Conservation (phyloP, 2,329 filamentous ascomycete genomes). For the Sclerotinia subarctica region DNA sequence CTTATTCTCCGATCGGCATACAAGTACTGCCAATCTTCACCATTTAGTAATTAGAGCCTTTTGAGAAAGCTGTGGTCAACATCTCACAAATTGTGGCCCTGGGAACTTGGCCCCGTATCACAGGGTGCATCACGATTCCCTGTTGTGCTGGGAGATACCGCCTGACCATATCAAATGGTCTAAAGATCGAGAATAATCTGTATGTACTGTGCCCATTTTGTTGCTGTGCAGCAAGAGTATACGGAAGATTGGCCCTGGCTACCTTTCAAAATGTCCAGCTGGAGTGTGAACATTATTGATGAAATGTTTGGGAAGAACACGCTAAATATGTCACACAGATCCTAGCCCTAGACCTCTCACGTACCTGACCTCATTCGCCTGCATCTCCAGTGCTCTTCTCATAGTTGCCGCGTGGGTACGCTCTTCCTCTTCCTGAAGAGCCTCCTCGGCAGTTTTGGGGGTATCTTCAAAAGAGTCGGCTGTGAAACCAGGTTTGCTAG, state of each 20-base stretch:
- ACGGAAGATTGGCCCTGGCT: constrained; percentile 2
- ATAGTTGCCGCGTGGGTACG: constrained; percentile 65
- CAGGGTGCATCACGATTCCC: constrained; percentile 14
- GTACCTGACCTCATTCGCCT: constrained; percentile 72
- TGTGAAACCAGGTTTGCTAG: constrained; percentile 48
- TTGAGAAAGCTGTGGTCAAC: constrained; percentile 14
- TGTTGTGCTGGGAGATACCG: constrained; percentile 20
- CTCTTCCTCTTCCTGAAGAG: constrained; percentile 53
- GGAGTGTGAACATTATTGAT: neutral
- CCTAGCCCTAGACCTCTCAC: constrained; percentile 63
- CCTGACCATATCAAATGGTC: constrained; percentile 23
- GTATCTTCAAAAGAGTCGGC: constrained; percentile 51
- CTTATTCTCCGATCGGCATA: constrained; percentile 22
- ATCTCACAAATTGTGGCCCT: constrained; percentile 17
- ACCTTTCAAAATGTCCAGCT: constrained; percentile 11
- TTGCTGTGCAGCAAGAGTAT: constrained; percentile 18
- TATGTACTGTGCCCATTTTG: constrained; percentile 18
- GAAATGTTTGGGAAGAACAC: neutral
- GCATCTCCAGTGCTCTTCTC: constrained; percentile 63
- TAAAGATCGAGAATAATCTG: constrained; percentile 14
- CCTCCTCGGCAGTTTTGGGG: constrained; percentile 43
- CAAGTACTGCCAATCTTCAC: constrained; percentile 17
- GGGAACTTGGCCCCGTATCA: constrained; percentile 11
- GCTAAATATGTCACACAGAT: constrained; percentile 20
- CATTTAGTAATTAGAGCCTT: constrained; percentile 13